Percentiles rank a stretch among this genome's conserved stretches.
Conservation (phyloP, 345 rosid species). For the Diplotaxis tenuifolia region DNA sequence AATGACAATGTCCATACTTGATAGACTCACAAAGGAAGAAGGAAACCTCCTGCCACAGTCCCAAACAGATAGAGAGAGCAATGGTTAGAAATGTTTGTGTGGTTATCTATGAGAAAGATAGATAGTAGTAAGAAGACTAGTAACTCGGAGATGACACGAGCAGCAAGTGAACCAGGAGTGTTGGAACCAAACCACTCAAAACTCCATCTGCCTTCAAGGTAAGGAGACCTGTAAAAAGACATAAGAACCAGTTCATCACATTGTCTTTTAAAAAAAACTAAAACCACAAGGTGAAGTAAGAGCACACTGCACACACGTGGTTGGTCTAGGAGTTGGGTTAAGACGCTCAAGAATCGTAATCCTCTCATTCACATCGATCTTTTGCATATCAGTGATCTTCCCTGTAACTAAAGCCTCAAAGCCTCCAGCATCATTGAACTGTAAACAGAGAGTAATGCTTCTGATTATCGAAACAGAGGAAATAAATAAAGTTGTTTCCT, state of each 20-base stretch:
- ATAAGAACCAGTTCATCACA: slow-evolving; percentile 44
- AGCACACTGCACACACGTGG: slow-evolving; percentile 83
- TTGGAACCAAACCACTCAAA: slow-evolving; percentile 92
- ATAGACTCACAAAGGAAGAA: slow-evolving; percentile 57
- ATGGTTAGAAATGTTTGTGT: background rate
- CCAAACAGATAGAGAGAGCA: background rate
- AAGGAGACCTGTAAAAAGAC: slow-evolving; percentile 88
- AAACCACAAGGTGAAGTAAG: background rate
- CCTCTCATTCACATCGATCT: slow-evolving; percentile 86
- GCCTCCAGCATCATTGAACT: slow-evolving; percentile 95
- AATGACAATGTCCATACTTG: slow-evolving; percentile 65
- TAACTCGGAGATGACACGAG: slow-evolving; percentile 66
- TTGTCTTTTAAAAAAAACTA: background rate
- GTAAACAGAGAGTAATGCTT: background rate
- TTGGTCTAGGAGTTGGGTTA: slow-evolving; percentile 91
- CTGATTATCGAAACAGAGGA: background rate
- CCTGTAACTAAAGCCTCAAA: slow-evolving; percentile 77
- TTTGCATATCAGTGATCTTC: slow-evolving; percentile 64
- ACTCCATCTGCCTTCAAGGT: slow-evolving; percentile 87
- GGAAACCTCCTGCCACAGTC: slow-evolving; percentile 70
- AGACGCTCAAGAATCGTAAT: slow-evolving; percentile 80
- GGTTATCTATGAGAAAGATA: background rate
- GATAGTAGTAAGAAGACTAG: slow-evolving; percentile 34
- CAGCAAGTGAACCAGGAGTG: slow-evolving; percentile 68
- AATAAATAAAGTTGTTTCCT: background rate